Evolutionary conservation across 2,329 filamentous ascomycete species (phyloP).

Genomic region (Sclerotinia trifoliorum): DNA sequence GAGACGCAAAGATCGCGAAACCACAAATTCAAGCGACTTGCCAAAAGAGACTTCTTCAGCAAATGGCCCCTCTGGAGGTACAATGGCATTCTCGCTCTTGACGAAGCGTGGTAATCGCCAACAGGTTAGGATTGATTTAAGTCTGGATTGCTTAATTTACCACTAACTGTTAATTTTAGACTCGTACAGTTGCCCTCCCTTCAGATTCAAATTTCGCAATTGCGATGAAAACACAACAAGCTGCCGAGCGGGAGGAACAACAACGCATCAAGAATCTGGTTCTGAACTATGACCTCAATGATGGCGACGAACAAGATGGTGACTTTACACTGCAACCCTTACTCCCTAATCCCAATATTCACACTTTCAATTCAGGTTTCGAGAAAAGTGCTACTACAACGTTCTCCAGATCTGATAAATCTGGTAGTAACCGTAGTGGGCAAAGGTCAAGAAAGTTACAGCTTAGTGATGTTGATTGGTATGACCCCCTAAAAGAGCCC

Average conservation of each 20-base stretch:
- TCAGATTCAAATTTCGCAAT: conserved; percentile 93
- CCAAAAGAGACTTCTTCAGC: conserved; percentile 44
- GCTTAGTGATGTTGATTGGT: conserved; percentile 97
- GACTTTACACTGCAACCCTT: conserved; percentile 49
- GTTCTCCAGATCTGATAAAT: conserved; percentile 40
- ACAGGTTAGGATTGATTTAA: conserved; percentile 57
- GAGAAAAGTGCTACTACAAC: conserved; percentile 50
- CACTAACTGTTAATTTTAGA: conserved; percentile 51
- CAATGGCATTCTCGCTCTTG: conserved; percentile 95
- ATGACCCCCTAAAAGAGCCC: conserved; percentile 45
- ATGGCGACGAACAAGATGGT: conserved; percentile 79
- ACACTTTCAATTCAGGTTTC: conserved; percentile 53
- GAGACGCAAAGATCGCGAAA: conserved; percentile 66
- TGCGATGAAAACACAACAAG: conserved; percentile 93
- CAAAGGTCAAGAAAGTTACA: conserved; percentile 89
- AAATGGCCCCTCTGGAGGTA: conserved; percentile 47
- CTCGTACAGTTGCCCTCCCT: conserved; percentile 83
- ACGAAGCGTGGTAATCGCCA: conserved; percentile 96
- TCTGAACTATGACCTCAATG: conserved; percentile 90
- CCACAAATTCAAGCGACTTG: conserved; percentile 41
- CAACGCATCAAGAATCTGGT: conserved; percentile 98
- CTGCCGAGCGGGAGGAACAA: conserved; percentile 93
- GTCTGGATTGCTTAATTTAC: background rate
- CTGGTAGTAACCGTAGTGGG: conserved; percentile 52
- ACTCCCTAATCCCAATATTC: conserved; percentile 51